Conservation (phyloP, 2,329 filamentous ascomycete species). For the Xylaria arbuscula region DNA sequence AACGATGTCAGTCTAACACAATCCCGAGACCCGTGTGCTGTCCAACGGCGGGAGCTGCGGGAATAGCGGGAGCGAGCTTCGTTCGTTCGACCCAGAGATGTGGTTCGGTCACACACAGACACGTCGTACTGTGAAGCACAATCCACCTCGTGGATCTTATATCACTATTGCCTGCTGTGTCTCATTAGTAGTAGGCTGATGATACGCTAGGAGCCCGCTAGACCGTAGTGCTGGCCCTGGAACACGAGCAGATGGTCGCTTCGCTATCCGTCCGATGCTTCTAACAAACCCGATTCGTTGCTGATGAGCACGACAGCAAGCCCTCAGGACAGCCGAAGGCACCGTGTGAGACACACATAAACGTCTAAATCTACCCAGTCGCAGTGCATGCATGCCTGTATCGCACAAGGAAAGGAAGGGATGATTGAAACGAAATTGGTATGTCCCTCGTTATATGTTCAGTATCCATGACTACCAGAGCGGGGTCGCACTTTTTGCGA, state of each 20-base stretch:
- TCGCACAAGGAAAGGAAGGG: conserved; percentile 1
- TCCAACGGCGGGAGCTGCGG: conserved; percentile 23
- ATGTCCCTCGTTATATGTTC: background rate
- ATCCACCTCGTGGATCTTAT: conserved; percentile 33
- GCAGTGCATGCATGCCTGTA: conserved; percentile 7
- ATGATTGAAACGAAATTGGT: conserved; percentile 1
- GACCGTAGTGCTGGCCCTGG: background rate
- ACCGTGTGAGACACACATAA: conserved; percentile 31
- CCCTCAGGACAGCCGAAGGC: conserved; percentile 18
- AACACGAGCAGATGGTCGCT: conserved; percentile 13
- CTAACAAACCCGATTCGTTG: conserved; percentile 29
- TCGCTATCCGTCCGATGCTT: conserved; percentile 19
- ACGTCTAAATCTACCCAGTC: conserved; percentile 8
- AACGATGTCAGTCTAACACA: background rate
- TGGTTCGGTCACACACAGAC: conserved; percentile 30
- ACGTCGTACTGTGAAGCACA: conserved; percentile 32
- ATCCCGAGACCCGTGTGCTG: conserved; percentile 16
- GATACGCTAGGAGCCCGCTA: conserved; percentile 17
- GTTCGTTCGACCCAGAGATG: conserved; percentile 32
- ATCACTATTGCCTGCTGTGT: conserved; percentile 14
- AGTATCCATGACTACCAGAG: background rate
- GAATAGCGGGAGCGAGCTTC: conserved; percentile 17
- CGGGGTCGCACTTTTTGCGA: background rate
- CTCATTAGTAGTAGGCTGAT: conserved; percentile 14
- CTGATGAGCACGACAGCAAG: conserved; percentile 24